phyloP scores from a whole-genome alignment of 2,329 filamentous ascomycete species.

The Aspergillus ustus region DNA sequence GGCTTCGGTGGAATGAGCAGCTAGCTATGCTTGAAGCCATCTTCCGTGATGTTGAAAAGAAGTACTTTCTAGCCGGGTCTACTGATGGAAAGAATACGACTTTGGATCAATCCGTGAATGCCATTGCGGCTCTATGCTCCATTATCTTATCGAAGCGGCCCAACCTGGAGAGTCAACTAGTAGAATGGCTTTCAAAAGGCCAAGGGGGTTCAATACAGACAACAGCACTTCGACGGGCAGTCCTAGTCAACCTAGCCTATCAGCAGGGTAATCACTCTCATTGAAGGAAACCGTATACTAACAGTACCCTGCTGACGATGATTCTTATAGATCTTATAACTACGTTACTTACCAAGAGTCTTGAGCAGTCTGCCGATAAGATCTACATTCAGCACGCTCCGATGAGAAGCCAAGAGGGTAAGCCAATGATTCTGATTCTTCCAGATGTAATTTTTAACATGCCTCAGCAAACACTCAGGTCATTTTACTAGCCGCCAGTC shows the following conservation, averaged over 20 bases:
- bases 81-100: conserved; percentile 18
- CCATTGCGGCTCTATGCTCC: conserved; percentile 62
- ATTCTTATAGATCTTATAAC: conserved; percentile 41
- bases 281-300: not conserved
- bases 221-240: conserved; percentile 69
- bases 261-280: conserved; percentile 49
- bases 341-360: conserved; percentile 65
- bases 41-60: conserved; percentile 50
- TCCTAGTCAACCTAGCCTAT: conserved; percentile 62
- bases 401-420: conserved; percentile 86
- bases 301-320: conserved; percentile 1
- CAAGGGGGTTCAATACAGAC: conserved; percentile 69
- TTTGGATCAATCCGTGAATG: conserved; percentile 52
- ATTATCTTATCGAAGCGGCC: conserved; percentile 55
- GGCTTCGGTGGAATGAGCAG: conserved; percentile 55
- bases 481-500: conserved; percentile 76
- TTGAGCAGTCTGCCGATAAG: conserved; percentile 80
- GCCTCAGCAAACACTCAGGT: conserved; percentile 75
- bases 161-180: conserved; percentile 58
- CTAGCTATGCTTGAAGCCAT: conserved; percentile 50
- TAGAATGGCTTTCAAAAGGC: conserved; percentile 68
- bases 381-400: conserved; percentile 86
- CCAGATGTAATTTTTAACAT: conserved; percentile 27
- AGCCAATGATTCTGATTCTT: not conserved
- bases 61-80: conserved; percentile 37